These are phyloP conservation scores for Vigna hirtella DNA, from an alignment of 306 rosid genomes.

Conservation along the genomic window DNA sequence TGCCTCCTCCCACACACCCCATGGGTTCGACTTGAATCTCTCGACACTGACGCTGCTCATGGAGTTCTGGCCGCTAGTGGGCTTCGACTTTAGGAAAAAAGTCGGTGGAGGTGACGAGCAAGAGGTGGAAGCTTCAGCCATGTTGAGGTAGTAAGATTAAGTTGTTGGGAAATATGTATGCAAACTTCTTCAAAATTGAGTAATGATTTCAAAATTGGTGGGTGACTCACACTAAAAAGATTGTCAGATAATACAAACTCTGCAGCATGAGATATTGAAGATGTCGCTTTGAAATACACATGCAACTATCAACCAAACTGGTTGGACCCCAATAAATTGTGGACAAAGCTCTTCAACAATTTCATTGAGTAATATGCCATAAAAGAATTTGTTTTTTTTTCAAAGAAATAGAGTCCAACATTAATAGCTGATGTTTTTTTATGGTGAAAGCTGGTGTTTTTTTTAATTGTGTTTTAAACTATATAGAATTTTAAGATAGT, in stretches of 20 bases:
- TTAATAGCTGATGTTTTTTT: not conserved
- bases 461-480: not conserved
- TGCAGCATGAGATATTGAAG: not conserved
- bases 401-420: not conserved
- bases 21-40: no score
- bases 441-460: no score
- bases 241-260: not conserved
- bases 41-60: no score
- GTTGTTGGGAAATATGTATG: no score
- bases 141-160: no score
- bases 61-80: no score
- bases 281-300: not conserved
- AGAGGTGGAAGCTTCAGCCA: no score
- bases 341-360: conserved; percentile 22
- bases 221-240: not conserved
- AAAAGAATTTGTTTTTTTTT: not conserved
- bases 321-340: conserved; percentile 3
- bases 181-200: not conserved
- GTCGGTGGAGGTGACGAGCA: no score
- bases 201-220: conserved; percentile 1
- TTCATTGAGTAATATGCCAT: not conserved
- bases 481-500: not conserved
- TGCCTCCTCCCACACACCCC: no score
- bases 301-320: conserved; percentile 7
- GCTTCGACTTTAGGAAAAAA: no score